Percentiles rank a stretch among this genome's conserved stretches.
Evolutionary conservation across 2,329 filamentous ascomycete genomes (phyloP).

Genomic region (Cercospora sp.): DNA sequence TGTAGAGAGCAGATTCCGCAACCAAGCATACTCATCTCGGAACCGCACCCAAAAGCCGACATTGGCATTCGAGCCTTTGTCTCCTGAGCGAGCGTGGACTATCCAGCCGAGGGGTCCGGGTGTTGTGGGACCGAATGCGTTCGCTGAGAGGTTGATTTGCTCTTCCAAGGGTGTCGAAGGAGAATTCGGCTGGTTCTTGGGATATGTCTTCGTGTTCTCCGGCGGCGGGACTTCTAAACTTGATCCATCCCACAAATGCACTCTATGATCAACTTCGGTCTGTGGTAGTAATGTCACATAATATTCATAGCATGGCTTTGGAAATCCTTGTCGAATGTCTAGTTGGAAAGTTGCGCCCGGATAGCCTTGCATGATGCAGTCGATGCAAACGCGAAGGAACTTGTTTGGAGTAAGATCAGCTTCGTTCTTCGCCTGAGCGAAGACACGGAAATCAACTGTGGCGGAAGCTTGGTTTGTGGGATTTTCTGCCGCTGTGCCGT

Average conservation of each 20-base stretch:
- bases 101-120: slow-evolving; percentile 43
- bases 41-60: slow-evolving; percentile 46
- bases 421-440: slow-evolving; percentile 39
- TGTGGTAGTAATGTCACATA: slow-evolving; percentile 44
- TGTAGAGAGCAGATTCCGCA: slow-evolving; percentile 34
- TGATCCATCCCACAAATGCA: slow-evolving; percentile 36
- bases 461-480: slow-evolving; percentile 47
- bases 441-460: slow-evolving; percentile 51
- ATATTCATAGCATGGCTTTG: slow-evolving; percentile 46
- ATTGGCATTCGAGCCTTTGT: slow-evolving; percentile 41
- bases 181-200: slow-evolving; percentile 41
- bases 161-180: slow-evolving; percentile 16
- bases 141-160: not conserved
- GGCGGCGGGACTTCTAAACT: slow-evolving; percentile 40
- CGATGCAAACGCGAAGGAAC: slow-evolving; percentile 46
- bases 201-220: slow-evolving; percentile 35
- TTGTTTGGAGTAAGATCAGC: slow-evolving; percentile 34
- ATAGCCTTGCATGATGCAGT: slow-evolving; percentile 45
- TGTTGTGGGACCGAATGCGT: slow-evolving; percentile 41
- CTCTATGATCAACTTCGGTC: slow-evolving; percentile 32
- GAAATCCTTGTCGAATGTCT: slow-evolving; percentile 44
- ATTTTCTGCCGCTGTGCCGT: slow-evolving; percentile 49
- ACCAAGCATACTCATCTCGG: slow-evolving; percentile 39
- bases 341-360: slow-evolving; percentile 38
- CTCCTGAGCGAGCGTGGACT: slow-evolving; percentile 39